Evolutionary conservation across 2,329 filamentous ascomycete genomes (phyloP).

Genomic region (Nannizziopsis barbatae): DNA sequence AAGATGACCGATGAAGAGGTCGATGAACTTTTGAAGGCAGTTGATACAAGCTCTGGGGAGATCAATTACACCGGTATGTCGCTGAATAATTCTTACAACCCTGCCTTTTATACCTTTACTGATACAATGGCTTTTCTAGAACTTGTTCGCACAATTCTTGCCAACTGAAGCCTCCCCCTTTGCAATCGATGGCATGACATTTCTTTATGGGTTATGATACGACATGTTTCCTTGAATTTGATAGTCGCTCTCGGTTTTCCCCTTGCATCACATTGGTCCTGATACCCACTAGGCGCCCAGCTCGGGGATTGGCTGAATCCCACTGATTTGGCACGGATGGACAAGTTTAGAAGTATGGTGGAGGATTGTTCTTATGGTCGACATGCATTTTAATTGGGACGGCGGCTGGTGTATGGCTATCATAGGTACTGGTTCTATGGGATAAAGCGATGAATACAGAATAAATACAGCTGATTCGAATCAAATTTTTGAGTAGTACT

Average conservation of each 20-base stretch:
- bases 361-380: conserved; percentile 2
- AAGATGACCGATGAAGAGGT: conserved; percentile 99
- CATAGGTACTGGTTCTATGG: conserved; percentile 7
- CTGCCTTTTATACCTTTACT: conserved; percentile 1
- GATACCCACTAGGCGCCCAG: neutral
- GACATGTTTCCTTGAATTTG: conserved; percentile 11
- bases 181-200: conserved; percentile 15
- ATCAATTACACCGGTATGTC: conserved; percentile 87
- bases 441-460: conserved; percentile 4
- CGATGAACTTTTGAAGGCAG: conserved; percentile 94
- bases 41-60: conserved; percentile 90
- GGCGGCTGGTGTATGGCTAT: conserved; percentile 7
- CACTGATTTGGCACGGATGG: neutral
- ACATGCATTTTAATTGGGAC: conserved; percentile 4
- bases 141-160: conserved; percentile 74
- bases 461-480: too few species aligned
- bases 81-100: neutral
- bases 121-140: conserved; percentile 40
- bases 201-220: conserved; percentile 12
- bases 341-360: neutral
- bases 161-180: conserved; percentile 49
- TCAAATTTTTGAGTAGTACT: too few species aligned
- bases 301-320: neutral
- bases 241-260: neutral
- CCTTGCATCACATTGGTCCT: neutral